Conservation (phyloP, 768 basidiomycete species). For the Suillus weaverae region DNA sequence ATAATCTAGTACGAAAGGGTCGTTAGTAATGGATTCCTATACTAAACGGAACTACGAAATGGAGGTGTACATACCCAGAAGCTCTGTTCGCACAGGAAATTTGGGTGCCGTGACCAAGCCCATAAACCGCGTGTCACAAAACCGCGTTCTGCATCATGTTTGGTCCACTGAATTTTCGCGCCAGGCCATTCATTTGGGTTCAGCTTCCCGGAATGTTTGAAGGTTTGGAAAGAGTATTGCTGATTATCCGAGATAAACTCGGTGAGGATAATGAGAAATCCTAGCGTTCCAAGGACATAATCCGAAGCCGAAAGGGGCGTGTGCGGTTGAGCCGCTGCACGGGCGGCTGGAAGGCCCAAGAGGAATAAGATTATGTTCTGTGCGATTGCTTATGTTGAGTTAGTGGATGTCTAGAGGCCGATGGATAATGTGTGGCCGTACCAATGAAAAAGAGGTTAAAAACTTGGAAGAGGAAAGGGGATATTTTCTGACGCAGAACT, state of each 20-base stretch:
- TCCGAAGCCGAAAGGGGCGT: constrained; percentile 58
- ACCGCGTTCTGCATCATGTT: constrained; percentile 70
- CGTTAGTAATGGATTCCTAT: constrained; percentile 10
- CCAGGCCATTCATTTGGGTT: constrained; percentile 57
- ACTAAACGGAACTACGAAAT: neutral
- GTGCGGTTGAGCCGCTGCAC: constrained; percentile 56
- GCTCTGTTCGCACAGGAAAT: constrained; percentile 86
- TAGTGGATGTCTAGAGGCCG: constrained; percentile 5
- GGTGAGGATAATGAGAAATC: constrained; percentile 56
- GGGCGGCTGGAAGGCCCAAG: constrained; percentile 61
- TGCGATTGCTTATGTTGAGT: constrained; percentile 46
- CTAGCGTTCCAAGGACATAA: constrained; percentile 55
- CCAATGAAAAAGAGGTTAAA: constrained; percentile 67
- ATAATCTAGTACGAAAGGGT: constrained; percentile 47
- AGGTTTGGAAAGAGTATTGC: constrained; percentile 82
- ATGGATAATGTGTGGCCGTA: constrained; percentile 27
- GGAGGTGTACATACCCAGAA: constrained; percentile 65
- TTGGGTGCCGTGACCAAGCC: constrained; percentile 88
- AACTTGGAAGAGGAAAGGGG: constrained; percentile 57
- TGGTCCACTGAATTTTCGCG: constrained; percentile 64
- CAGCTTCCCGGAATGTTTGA: constrained; percentile 54
- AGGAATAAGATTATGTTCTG: constrained; percentile 83
- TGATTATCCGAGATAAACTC: constrained; percentile 93
- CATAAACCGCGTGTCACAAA: constrained; percentile 86
- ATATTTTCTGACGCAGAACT: constrained; percentile 62